Evolutionary conservation across 371 early-diverging fungal genomes (phyloP), one percentile per base, ranked within the genome.

Genomic region (Syncephalastrum sp.): DNA sequence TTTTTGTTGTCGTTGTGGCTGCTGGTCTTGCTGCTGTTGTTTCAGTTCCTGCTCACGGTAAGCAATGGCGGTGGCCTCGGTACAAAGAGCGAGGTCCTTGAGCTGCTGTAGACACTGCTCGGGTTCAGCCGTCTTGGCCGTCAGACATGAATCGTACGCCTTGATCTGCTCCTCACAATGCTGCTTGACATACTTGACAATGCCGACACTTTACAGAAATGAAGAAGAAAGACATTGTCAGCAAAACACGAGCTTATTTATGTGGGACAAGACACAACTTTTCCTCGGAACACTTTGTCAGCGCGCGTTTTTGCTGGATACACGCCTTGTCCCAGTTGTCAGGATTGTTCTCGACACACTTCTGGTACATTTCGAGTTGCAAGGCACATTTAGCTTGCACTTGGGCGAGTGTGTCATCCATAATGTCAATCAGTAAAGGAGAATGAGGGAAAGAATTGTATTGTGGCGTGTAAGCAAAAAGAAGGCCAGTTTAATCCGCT

Each of bases 221-320:
- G 38, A 45, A 47, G 24, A 42, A 53, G 38, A 45, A 23, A 42
- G 19, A 24, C n/a, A 23, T 33, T 25, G 23, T 24, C 47, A 47
- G 24, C 29, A 33, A 42, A 42, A 55, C 13, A 43, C 24, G 49
- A 23, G 47, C 15, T 10, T n/a, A 12, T 21, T 21, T 47, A 24
- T 43, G 13, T 45, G 25, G 21, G 27, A 33, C 21, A 4, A 25
- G 16, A 33, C 67, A 33, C 16, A 80, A 88, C 90, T 88, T 86
- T 68, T 90, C 86, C 69, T 92, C 91, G 0, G 91, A 86, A 60
- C 93, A 92, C 62, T 83, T 85, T 25, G 89, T 90, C 25, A 92
- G 77, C 7, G 90, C 90, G 24, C 81, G 66, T 52, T 86, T 87
- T 63, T 90, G 84, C 48, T 83, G 82, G 19, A 79, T 66, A 68